Evolutionary conservation across 2,329 filamentous ascomycete genomes (phyloP).

Genomic region (Bisporella sp.): DNA sequence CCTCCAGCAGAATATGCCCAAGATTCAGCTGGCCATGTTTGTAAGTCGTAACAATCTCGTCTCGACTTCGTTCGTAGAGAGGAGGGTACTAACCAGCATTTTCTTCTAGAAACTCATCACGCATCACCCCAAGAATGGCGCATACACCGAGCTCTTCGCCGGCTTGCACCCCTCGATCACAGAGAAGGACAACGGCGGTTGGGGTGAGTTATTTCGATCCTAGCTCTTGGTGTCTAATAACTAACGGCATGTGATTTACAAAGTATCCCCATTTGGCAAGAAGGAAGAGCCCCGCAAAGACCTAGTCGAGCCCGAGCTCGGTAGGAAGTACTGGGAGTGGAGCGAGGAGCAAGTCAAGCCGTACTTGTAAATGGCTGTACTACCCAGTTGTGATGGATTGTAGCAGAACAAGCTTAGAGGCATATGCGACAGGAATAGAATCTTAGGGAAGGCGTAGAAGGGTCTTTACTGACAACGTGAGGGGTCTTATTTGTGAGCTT

Average conservation of each 20-base stretch:
- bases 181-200: background rate
- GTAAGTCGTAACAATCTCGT: background rate
- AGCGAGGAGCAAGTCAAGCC: slow-evolving; percentile 31
- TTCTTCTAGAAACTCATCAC: background rate
- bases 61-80: background rate
- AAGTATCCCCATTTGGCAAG: slow-evolving; percentile 39
- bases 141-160: slow-evolving; percentile 7
- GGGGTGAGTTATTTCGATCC: background rate
- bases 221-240: background rate
- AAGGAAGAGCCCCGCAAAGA: slow-evolving; percentile 25
- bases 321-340: slow-evolving; percentile 35
- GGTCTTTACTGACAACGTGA: too few relatives aligned
- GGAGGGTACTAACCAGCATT: background rate
- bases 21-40: background rate
- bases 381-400: too few relatives aligned
- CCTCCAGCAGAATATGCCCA: background rate
- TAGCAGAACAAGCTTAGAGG: too few relatives aligned
- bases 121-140: slow-evolving; percentile 1
- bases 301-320: slow-evolving; percentile 29
- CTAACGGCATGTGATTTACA: background rate
- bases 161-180: slow-evolving; percentile 1
- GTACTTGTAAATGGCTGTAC: slow-evolving; percentile 10
- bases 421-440: too few relatives aligned
- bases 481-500: too few relatives aligned
- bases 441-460: too few relatives aligned